These are phyloP conservation scores for Teunomyces gatunensis DNA, from an alignment of 805 yeast genomes.

Conservation along the genomic window DNA sequence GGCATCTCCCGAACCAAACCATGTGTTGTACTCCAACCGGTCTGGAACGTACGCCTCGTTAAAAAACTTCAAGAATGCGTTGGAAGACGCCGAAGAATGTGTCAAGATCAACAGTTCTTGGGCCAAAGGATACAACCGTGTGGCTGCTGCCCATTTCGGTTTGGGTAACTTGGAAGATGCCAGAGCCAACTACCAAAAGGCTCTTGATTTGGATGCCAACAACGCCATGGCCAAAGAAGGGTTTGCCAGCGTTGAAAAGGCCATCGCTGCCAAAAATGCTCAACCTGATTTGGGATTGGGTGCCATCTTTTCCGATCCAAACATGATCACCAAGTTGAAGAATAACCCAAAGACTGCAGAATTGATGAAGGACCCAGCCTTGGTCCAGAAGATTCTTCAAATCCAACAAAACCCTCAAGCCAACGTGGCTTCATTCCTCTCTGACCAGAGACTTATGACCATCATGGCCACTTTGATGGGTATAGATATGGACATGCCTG, in stretches of 20 bases:
- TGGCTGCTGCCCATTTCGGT: conserved; percentile 93
- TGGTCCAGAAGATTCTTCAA: conserved; percentile 65
- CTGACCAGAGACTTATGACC: conserved; percentile 86
- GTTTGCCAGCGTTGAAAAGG: conserved; percentile 62
- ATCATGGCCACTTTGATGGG: conserved; percentile 85
- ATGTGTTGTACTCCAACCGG: conserved; percentile 89
- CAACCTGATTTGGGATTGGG: conserved; percentile 76
- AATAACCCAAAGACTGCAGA: conserved; percentile 85
- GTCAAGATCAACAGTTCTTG: conserved; percentile 77
- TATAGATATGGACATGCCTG: conserved; percentile 58
- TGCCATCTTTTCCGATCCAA: conserved; percentile 77
- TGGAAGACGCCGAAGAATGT: conserved; percentile 82
- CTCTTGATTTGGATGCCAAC: conserved; percentile 72
- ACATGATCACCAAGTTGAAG: conserved; percentile 69
- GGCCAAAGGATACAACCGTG: conserved; percentile 95
- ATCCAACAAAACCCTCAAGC: conserved; percentile 73
- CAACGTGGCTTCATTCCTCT: conserved; percentile 63
- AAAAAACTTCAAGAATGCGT: conserved; percentile 69
- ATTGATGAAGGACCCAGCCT: conserved; percentile 80
- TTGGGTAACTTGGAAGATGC: conserved; percentile 77
- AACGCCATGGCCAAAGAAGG: conserved; percentile 91
- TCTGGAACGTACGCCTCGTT: conserved; percentile 87
- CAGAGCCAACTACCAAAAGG: conserved; percentile 65
- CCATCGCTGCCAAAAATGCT: conserved; percentile 49
- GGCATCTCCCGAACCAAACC: conserved; percentile 78